Evolutionary conservation across 306 rosid species (phyloP).

Genomic region (Ziziphus jujuba): DNA sequence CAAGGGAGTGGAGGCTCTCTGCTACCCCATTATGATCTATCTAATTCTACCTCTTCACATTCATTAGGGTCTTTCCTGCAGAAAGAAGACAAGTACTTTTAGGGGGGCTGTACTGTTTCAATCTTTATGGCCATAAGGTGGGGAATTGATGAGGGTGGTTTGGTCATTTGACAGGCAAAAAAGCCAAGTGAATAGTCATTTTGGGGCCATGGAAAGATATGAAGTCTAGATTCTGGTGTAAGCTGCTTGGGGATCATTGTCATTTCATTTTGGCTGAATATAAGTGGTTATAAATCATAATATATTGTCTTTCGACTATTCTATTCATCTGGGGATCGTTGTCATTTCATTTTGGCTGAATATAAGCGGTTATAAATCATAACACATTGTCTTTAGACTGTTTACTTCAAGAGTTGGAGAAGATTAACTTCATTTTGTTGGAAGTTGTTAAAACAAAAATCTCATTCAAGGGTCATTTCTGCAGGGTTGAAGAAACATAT

Average conservation of each 20-base stretch:
- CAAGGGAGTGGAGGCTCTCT: background rate
- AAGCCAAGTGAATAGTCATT: too few species aligned
- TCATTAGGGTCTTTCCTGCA: background rate
- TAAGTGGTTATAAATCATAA: too few species aligned
- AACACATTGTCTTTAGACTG: background rate
- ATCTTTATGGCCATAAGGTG: background rate
- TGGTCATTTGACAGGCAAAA: background rate
- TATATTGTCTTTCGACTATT: too few species aligned
- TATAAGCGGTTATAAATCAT: background rate
- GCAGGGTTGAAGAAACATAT: background rate
- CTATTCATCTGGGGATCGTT: too few species aligned
- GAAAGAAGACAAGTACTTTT: background rate
- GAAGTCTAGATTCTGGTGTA: too few species aligned
- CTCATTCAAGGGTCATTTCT: background rate
- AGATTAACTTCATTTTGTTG: too few species aligned
- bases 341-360: background rate
- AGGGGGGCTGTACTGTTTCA: background rate
- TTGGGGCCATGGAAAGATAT: too few species aligned
- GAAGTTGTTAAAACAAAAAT: too few species aligned
- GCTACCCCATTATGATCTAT: conserved; percentile 1
- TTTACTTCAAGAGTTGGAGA: background rate
- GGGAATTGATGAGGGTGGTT: background rate
- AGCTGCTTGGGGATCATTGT: too few species aligned
- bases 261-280: too few species aligned
- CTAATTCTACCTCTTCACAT: background rate